A percentile compares a stretch with the other conserved stretches of the same genome.
Evolutionary conservation across 2,329 filamentous ascomycete genomes (phyloP).

Genomic region (Mollisiaceae sp.): DNA sequence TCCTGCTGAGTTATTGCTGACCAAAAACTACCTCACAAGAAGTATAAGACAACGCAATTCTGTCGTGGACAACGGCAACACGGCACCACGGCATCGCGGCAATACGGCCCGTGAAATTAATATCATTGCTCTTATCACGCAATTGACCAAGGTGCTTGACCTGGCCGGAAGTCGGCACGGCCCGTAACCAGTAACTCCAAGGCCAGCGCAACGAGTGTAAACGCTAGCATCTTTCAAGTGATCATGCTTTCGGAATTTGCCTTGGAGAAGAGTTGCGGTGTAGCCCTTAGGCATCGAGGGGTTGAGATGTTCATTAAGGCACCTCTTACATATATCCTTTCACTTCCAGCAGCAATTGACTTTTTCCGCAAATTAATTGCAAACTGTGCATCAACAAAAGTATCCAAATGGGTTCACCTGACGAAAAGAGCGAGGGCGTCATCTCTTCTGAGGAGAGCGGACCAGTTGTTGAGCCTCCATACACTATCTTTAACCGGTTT

Average conservation of each 20-base stretch:
- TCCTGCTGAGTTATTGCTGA: background rate
- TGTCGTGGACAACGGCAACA: background rate
- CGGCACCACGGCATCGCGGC: background rate
- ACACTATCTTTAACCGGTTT: constrained; percentile 1
- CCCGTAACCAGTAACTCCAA: background rate
- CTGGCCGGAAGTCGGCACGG: constrained; percentile 1
- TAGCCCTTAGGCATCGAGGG: background rate
- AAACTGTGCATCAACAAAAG: background rate
- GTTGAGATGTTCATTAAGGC: background rate
- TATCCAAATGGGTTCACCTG: background rate
- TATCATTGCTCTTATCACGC: background rate
- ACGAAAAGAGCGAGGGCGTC: background rate
- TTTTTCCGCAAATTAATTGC: background rate
- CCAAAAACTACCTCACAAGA: background rate
- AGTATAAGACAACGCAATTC: background rate
- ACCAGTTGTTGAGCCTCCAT: background rate
- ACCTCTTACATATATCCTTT: background rate
- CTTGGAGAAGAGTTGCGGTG: constrained; percentile 2
- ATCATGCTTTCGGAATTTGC: background rate
- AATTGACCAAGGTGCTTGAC: background rate
- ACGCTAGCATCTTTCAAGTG: background rate
- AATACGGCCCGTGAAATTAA: background rate
- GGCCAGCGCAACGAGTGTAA: background rate
- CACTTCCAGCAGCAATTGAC: background rate
- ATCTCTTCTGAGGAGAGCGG: constrained; percentile 3